Conservation (phyloP, 2,329 filamentous ascomycete genomes). For the Phialemonium atrogriseum region DNA sequence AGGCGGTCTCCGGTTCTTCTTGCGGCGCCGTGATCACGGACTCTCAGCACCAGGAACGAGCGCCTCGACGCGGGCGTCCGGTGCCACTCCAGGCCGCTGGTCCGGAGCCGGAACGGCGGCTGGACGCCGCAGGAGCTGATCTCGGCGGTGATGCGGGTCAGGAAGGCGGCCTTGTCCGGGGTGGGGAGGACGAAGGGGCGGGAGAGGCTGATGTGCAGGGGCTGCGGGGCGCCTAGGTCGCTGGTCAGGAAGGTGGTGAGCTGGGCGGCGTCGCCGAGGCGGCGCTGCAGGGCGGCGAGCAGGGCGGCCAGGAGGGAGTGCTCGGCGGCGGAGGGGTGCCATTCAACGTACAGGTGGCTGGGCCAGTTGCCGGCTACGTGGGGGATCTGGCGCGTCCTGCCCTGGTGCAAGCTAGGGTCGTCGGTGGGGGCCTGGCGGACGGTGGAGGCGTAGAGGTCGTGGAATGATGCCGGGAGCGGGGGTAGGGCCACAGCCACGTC, state of each 20-base stretch:
- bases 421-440: constrained; percentile 71
- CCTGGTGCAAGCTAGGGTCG: constrained; percentile 77
- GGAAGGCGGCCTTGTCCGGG: constrained; percentile 62
- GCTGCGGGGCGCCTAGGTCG: constrained; percentile 67
- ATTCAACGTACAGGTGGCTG: constrained; percentile 86
- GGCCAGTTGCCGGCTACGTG: constrained; percentile 90
- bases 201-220: constrained; percentile 87
- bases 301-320: constrained; percentile 36
- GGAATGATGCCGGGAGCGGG: constrained; percentile 72
- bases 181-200: constrained; percentile 68
- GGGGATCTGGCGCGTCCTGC: constrained; percentile 71
- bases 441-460: constrained; percentile 81
- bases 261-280: constrained; percentile 17
- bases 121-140: constrained; percentile 24
- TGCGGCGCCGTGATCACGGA: constrained; percentile 24
- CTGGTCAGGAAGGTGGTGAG: constrained; percentile 66
- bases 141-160: constrained; percentile 40
- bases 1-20: constrained; percentile 10
- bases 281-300: constrained; percentile 26
- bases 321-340: constrained; percentile 47
- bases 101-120: constrained; percentile 20
- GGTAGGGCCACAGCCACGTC: constrained; percentile 38
- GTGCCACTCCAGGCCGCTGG: constrained; percentile 36
- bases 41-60: constrained; percentile 75
- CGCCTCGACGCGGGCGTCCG: constrained; percentile 53